Evolutionary conservation across 257 asterid species (phyloP).

Genomic region (Avicennia marina): DNA sequence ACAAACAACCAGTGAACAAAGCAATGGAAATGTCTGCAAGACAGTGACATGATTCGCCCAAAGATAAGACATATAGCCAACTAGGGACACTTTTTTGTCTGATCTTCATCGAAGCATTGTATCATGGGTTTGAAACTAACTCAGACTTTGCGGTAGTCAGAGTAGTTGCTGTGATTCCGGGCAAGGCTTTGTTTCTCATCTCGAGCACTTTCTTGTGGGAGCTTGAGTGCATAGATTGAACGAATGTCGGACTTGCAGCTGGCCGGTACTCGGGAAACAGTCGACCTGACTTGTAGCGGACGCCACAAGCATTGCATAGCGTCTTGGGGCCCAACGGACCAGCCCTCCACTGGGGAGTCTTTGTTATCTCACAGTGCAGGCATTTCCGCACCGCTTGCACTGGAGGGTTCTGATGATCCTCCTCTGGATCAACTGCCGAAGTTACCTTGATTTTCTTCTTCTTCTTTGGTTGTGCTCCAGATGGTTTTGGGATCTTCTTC

Average conservation of each 20-base stretch:
- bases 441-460: constrained; percentile 47
- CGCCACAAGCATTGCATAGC: constrained; percentile 65
- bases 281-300: constrained; percentile 60
- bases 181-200: constrained; percentile 59
- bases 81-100: too few relatives aligned
- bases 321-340: constrained; percentile 75
- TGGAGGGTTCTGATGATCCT: constrained; percentile 24
- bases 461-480: constrained; percentile 43
- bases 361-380: constrained; percentile 56
- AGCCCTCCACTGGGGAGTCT: constrained; percentile 67
- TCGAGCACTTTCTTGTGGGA: constrained; percentile 57
- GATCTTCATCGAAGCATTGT: too few relatives aligned
- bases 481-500: constrained; percentile 19
- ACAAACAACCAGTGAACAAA: too few relatives aligned
- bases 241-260: constrained; percentile 59
- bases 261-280: constrained; percentile 64
- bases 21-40: too few relatives aligned
- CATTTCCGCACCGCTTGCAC: constrained; percentile 53
- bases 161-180: too few relatives aligned
- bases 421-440: constrained; percentile 11
- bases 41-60: too few relatives aligned
- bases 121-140: too few relatives aligned
- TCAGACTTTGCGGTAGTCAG: too few relatives aligned
- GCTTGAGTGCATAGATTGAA: constrained; percentile 54
- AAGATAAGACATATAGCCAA: too few relatives aligned